Evolutionary conservation across 1,284 basidiomycete species (phyloP), one percentile per base, ranked within the genome.

Genomic region (Ustilago esculenta): DNA sequence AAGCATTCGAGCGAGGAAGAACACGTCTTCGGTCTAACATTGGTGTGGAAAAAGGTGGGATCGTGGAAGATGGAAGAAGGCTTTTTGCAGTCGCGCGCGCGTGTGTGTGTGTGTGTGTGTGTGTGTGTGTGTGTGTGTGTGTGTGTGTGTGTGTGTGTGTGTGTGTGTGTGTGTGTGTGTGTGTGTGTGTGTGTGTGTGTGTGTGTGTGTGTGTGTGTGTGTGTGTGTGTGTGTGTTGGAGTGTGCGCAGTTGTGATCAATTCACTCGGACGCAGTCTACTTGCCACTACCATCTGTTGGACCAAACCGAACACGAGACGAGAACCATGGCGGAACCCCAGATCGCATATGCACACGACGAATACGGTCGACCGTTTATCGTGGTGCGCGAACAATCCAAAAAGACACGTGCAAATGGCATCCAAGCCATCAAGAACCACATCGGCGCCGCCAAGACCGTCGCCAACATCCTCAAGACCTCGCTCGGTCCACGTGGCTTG

Each of bases 281-380:
- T n/a, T n/a, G n/a, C n/a, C n/a, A n/a, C n/a, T n/a, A n/a, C n/a
- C n/a, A n/a, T n/a, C n/a, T n/a, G n/a, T n/a, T n/a, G n/a, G n/a
- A n/a, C n/a, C n/a, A n/a, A n/a, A n/a, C n/a, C n/a, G n/a, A n/a
- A n/a, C n/a, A n/a, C n/a, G n/a, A 23, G 23, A 43, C 47, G 25
- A 10, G 29, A 37, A 73, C 14, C 34, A 79, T 79, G 77, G 73
- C 77, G 18, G 76, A 79, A 60, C 74, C 77, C 46, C 78, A 81
- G 55, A 71, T 81, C 42, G 65, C 75, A 46, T 79, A 80, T 60
- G 79, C 78, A 23, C 79, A 81, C 56, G 79, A 81, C 52, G 79
- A 95, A 92, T 96, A 94, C 84, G 94, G 94, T 42, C 86, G 94
- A 43, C 95, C 95, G 23, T 98, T 98, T 84, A 97, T 98, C 83